Base-by-base conservation (phyloP, 495 filamentous ascomycete genomes). In the Lophium mytilinum region DNA sequence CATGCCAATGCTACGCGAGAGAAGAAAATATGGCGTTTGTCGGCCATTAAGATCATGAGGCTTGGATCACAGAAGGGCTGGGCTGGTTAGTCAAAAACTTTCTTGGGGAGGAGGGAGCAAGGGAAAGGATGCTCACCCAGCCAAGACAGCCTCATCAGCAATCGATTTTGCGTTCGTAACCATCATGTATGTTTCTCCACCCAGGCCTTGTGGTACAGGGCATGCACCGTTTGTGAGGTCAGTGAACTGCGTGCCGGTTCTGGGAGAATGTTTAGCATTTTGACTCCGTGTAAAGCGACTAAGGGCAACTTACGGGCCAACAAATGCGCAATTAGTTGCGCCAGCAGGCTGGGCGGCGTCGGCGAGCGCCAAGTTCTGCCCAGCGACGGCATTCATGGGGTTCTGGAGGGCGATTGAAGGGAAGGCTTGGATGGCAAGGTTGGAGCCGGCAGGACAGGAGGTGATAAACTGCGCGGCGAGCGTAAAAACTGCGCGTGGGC, bases 381-480 rank as follows among this genome's bases (percentile, higher is more conserved):
- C 75, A 19, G 75, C 71, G 9, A 64, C 58, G 19, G 76, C 75
- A 36, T 68, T 58, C 37, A 69, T 71, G 35, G 78, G 71, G 45
- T 69, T 69, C 40, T 74, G 69, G 64, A 83, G 73, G 46, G 73
- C 68, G 39, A 85, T 75, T 14, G 77, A 68, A 3, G 82, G 80
- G 77, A 83, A 82, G 15, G 80, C 70, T 7, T 67, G 73, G 36
- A 85, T 68, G 58, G 75, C 72, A n/a, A 85, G 72, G 66, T 78
- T 77, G 62, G 73, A 76, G 50, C 78, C 81, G 14, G 67, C 67
- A 8, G 82, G 82, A 73, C 82, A 85, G 40, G 73, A 76, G 46
- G 62, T 55, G 70, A 85, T 84, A 74, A 85, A 85, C 35, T 75
- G 73, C n/a, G 80, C 77, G 53, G 81, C 82, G 49, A 85, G 73